Evolutionary conservation across 768 basidiomycete genomes (phyloP), one percentile per base, ranked within the genome.

Genomic region (Collybia sp.): DNA sequence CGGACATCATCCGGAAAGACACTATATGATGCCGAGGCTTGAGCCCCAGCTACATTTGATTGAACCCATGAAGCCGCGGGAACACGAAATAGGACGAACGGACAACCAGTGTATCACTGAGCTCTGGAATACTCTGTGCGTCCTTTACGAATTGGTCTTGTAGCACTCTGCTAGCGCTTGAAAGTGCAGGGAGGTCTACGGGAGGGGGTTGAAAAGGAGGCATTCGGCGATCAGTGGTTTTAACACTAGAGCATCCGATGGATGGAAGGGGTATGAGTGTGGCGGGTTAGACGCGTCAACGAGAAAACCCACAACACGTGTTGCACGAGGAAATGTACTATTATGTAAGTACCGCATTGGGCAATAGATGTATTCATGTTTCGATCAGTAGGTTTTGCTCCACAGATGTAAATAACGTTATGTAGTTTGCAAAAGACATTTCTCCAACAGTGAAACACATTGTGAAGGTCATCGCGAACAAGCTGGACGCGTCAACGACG

Each of bases 21-120:
- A 52, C 78, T 88, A 61, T 91, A 90, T 8, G 80, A 76, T n/a
- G 79, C 76, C n/a, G 87, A 88, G 18, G 82, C 83, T 45, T 80
- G 77, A 39, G 71, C 74, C 43, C 80, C 78, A 33, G 82, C 83
- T 86, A 53, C n/a, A 49, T 30, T 25, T 11, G 18, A 40, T 30
- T 35, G 43, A 49, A 49, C 53, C 50, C 34, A 33, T 52, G 39
- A 43, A 35, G 11, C 12, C 20, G 19, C 16, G 52, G 33, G 36
- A 37, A 35, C 11, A 12, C 16, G 12, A 43, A 32, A 38, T 30
- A 15, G 30, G 18, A 67, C 82, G 48, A 60, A 86, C 85, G 71
- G 45, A 76, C 69, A 4, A 72, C 76, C 43, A 89, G 62, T 52
- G 79, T 72, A 47, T 91, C 89, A 35, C 81, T 82, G 32, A 86